Evolutionary conservation across 805 yeast genomes (phyloP), one percentile per base, ranked within the genome.

Genomic region (Ogataea zsoltii): DNA sequence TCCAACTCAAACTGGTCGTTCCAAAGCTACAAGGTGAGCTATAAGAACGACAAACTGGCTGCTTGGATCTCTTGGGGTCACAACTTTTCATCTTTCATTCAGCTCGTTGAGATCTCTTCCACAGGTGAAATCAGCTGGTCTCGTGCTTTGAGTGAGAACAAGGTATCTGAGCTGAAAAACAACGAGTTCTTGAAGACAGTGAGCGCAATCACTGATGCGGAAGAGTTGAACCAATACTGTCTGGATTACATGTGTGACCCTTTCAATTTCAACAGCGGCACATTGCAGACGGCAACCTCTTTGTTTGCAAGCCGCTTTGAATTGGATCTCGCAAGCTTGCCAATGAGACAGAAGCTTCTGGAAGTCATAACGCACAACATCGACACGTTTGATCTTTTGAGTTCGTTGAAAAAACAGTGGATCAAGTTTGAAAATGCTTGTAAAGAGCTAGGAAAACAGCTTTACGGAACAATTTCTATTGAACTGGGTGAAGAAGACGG

Each of bases 381-480:
- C 28, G 65, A 64, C 25, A 66, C 64, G 34, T 61, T 66, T 29
- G 63, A 67, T 2, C 69, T 69, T 50, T 58, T 68, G 18, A 47
- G 64, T 5, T 68, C 69, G 32, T 50, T 73, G n/a, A 63, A 67
- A 38, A 73, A 73, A 25, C 82, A 82, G 54, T 83, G 96, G 86
- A 69, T 76, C 28, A 80, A 83, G 48, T 76, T 91, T 46, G 84
- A 82, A 46, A 74, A 87, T 2, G 69, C 90, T 19, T 83, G 96
- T 59, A 78, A 76, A 45, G 96, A 90, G 56, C 71, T 86, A 42
- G 76, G 75, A 47, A 83, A 77, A 47, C 73, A 75, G 38, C 71
- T 80, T 15, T 73, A 75, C 46, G 94, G 87, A 56, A 73, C 84
- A 0, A 69, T 88, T 31, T 68, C 81, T 1, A 57, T 85, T 1